Percentiles rank a stretch among this genome's conserved stretches.
Evolutionary conservation across 305 asterid species (phyloP).

Genomic region (Nicotiana rustica): DNA sequence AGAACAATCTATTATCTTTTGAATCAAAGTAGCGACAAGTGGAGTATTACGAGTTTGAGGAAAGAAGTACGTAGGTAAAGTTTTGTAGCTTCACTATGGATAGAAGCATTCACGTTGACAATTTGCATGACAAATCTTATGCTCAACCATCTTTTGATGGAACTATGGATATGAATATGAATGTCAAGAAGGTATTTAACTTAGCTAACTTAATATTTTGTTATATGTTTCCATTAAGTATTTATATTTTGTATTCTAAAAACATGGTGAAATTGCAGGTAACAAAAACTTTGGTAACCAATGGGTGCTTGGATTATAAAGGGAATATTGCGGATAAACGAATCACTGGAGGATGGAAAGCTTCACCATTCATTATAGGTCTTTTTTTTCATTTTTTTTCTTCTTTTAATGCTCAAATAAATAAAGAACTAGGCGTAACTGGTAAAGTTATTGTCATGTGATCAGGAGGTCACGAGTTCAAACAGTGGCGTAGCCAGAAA

Average conservation of each 20-base stretch:
- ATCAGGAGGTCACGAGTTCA: no score
- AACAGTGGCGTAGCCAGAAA: no score
- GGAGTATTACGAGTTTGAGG: not conserved
- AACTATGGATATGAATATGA: conserved; percentile 34
- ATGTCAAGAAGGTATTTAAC: conserved; percentile 40
- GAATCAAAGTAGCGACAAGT: not conserved
- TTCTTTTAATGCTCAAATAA: no score
- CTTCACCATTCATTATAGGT: conserved; percentile 89
- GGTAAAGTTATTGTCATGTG: no score
- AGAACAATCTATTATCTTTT: not conserved
- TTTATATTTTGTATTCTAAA: not conserved
- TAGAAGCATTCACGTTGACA: not conserved
- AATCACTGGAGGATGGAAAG: conserved; percentile 81
- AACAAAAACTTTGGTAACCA: conserved; percentile 51
- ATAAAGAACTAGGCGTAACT: no score
- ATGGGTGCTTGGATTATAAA: conserved; percentile 69
- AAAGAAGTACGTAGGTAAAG: not conserved
- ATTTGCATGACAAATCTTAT: conserved; percentile 4
- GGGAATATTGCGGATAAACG: conserved; percentile 63
- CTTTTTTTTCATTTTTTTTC: not conserved
- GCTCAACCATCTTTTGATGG: conserved; percentile 40
- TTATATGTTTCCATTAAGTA: not conserved
- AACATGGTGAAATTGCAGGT: not conserved
- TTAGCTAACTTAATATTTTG: not conserved
- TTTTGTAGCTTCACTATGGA: conserved; percentile 30